Base-by-base conservation (phyloP, 139 green algal species). In the Volvox africanus region DNA sequence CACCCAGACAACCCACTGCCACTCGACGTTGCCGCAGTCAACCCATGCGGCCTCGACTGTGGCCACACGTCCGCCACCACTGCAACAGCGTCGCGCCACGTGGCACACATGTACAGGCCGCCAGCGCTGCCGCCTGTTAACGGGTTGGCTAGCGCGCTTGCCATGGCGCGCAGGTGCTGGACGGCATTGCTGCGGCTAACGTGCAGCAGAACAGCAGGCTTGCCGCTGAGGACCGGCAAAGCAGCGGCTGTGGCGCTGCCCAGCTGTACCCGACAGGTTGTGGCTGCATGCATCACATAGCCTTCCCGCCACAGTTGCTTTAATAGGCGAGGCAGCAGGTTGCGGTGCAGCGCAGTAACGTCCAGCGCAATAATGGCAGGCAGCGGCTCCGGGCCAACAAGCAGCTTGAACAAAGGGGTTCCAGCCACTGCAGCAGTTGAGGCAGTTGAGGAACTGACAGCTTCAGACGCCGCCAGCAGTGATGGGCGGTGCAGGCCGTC, bases 151-250 rank as follows among this genome's bases (percentile, higher is more conserved):
- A 91, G 75, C 33, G 33, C 33, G 2, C 61, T 55, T 14, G 87
- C 76, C 20, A 85, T 26, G 33, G 44, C 30, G 20, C 35, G 50
- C 44, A 92, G 80, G 88, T 92, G 88, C 50, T 61, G 33, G 32
- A 88, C 36, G 1, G 80, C 80, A 69, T 92, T 92, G 80, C 88
- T 92, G 68, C 88, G 88, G 44, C 80, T 83, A 13, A 92, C 76
- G 77, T 82, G 69, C n/a, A 92, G 67, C 65, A 92, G 44, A 65
- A 83, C 88, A 68, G 80, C 80, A 0, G 88, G 88, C 37, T 62
- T n/a, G 21, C 44, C 67, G 21, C 44, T 14, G 3, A 88, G 88
- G 62, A 61, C 33, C 20, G 88, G 44, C 80, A 82, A 32, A 32
- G 88, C 88, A 61, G 88, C 80, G 68, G 55, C 87, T 26, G 80